Evolutionary conservation across 2,329 filamentous ascomycete species (phyloP).

Genomic region (Fusarium cicatricum): DNA sequence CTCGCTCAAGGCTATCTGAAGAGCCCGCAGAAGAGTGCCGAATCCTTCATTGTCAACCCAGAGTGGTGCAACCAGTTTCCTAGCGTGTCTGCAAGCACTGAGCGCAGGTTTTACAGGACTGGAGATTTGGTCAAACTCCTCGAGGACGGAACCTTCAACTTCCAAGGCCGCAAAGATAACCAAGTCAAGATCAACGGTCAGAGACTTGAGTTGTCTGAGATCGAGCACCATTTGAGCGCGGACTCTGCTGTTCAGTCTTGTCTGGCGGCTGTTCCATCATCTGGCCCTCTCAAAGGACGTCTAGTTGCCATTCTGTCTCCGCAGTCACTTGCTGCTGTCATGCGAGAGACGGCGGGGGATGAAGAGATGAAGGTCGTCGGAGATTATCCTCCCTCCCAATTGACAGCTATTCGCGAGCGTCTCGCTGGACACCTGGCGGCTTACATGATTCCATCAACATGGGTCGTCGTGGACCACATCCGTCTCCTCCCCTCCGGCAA

Average conservation of each 20-base stretch:
- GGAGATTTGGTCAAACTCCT: constrained; percentile 37
- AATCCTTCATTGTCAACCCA: constrained; percentile 38
- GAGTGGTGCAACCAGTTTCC: constrained; percentile 14
- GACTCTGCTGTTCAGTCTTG: constrained; percentile 18
- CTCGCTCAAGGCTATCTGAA: constrained; percentile 61
- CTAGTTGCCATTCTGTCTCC: constrained; percentile 20
- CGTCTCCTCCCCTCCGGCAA: constrained; percentile 27
- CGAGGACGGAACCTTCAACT: constrained; percentile 33
- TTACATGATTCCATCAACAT: constrained; percentile 32
- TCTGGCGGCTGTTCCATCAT: constrained; percentile 11
- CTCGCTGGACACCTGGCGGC: constrained; percentile 11
- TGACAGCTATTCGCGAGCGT: constrained; percentile 15
- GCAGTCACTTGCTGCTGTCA: not conserved
- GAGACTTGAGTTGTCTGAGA: constrained; percentile 44
- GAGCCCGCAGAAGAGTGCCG: constrained; percentile 42
- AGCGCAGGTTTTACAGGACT: constrained; percentile 32
- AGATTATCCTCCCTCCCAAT: not conserved
- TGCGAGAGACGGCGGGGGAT: not conserved
- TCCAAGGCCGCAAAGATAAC: constrained; percentile 43
- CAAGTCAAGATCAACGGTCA: constrained; percentile 48
- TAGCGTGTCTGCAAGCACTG: rapidly evolving
- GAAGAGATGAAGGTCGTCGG: not conserved
- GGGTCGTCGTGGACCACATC: constrained; percentile 18
- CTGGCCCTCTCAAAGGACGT: constrained; percentile 15
- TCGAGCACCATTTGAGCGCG: constrained; percentile 40